A percentile compares a stretch with the other conserved stretches of the same genome.
These are phyloP conservation scores for Phytophthora crassamura DNA, from an alignment of 352 stramenopile species.

Conservation along the genomic window DNA sequence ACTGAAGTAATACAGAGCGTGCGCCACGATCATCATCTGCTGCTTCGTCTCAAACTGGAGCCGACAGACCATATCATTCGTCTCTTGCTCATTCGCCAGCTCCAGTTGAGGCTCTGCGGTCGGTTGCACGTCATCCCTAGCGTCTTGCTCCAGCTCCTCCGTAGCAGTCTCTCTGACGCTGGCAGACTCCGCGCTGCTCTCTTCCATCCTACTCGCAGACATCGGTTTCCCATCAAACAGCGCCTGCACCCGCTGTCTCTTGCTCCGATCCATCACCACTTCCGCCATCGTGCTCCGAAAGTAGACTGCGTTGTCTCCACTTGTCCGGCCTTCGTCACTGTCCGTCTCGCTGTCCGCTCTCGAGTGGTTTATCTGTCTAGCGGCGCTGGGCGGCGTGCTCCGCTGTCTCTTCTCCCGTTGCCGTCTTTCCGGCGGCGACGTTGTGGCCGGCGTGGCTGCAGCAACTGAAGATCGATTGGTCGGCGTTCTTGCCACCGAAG, in stretches of 20 bases:
- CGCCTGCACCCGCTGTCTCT: conserved; percentile 13
- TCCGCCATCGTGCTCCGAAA: conserved; percentile 31
- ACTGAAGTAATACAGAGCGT: conserved; percentile 56
- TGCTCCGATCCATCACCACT: conserved; percentile 19
- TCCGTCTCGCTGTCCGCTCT: conserved; percentile 5
- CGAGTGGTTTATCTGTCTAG: not conserved
- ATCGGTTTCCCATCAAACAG: conserved; percentile 11
- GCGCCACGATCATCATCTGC: conserved; percentile 28
- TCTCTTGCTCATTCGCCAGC: conserved; percentile 37
- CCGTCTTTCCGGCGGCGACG: conserved; percentile 8
- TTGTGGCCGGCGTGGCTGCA: conserved; percentile 11
- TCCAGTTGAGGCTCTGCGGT: conserved; percentile 1
- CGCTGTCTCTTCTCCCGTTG: conserved; percentile 24
- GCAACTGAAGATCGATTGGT: not conserved
- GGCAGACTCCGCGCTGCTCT: too few species aligned
- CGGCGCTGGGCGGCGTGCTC: not conserved
- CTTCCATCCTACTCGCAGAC: too few species aligned
- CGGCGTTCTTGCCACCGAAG: not conserved
- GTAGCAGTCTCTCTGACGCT: too few species aligned
- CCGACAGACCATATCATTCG: conserved; percentile 36
- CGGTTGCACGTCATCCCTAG: not conserved
- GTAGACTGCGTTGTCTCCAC: conserved; percentile 18
- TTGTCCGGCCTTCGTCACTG: not conserved
- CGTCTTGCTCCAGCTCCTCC: too few species aligned
- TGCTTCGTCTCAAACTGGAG: conserved; percentile 24